Conservation (phyloP, 805 yeast genomes). For the Yarrowia keelungensis region DNA sequence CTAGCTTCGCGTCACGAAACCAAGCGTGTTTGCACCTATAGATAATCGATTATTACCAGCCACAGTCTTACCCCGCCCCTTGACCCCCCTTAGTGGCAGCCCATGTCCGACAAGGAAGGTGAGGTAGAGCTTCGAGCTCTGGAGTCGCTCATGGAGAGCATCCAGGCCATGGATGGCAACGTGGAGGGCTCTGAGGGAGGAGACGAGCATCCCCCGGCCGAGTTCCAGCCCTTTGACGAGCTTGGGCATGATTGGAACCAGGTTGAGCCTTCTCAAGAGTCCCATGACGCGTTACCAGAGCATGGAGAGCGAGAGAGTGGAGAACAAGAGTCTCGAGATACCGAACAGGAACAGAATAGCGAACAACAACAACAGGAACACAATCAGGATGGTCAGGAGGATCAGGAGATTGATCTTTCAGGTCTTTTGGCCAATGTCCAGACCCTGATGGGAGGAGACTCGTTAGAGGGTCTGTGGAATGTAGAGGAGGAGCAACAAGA, state of each 20-base stretch:
- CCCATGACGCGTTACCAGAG: slow-evolving; percentile 13
- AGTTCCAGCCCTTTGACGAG: slow-evolving; percentile 35
- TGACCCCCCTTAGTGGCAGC: slow-evolving; percentile 15
- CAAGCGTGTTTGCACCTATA: slow-evolving; percentile 36
- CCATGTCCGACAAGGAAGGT: slow-evolving; percentile 37
- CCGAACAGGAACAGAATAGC: background rate
- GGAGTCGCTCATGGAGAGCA: slow-evolving; percentile 29
- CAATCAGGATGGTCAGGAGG: background rate
- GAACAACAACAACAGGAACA: background rate
- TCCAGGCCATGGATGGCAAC: slow-evolving; percentile 30
- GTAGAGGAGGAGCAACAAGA: slow-evolving; percentile 1
- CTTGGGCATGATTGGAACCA: slow-evolving; percentile 22
- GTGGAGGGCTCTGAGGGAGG: slow-evolving; percentile 5
- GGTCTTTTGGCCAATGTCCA: slow-evolving; percentile 33
- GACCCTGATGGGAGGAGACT: slow-evolving; percentile 28
- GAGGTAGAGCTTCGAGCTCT: slow-evolving; percentile 35
- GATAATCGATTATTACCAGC: slow-evolving; percentile 18
- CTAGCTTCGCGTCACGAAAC: slow-evolving; percentile 38
- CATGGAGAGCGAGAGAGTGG: background rate
- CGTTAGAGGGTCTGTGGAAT: slow-evolving; percentile 13
- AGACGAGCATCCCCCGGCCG: slow-evolving; percentile 12
- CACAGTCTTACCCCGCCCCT: slow-evolving; percentile 20
- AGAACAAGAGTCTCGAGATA: too few species aligned
- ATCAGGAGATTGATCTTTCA: slow-evolving; percentile 15
- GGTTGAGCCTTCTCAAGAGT: slow-evolving; percentile 15